These are phyloP conservation scores for Solanum hybrid DNA, from an alignment of 305 asterid genomes.

Conservation along the genomic window DNA sequence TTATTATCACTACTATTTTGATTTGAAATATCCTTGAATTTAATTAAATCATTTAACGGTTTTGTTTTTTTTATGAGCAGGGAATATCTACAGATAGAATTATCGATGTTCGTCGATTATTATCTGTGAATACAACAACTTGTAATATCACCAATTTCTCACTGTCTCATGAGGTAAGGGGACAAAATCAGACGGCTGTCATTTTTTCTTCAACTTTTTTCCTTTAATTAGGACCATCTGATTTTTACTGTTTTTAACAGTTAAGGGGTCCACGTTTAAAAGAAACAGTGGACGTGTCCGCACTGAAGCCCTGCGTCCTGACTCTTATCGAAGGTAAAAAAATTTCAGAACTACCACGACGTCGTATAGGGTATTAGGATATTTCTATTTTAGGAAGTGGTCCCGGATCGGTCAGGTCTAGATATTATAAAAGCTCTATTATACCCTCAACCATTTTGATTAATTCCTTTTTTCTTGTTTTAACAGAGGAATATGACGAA, in stretches of 20 bases:
- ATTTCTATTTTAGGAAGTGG: background rate
- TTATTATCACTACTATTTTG: background rate
- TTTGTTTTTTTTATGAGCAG: conserved; percentile 18
- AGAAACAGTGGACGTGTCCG: conserved; percentile 91
- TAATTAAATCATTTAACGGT: background rate
- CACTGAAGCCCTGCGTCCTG: conserved; percentile 85
- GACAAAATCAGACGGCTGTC: background rate
- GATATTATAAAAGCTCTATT: conserved; percentile 4
- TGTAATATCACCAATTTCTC: conserved; percentile 67
- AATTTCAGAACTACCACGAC: background rate
- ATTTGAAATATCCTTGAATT: background rate
- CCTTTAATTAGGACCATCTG: background rate
- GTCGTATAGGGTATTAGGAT: conserved; percentile 6
- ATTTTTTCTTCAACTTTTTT: background rate
- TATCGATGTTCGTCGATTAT: conserved; percentile 58
- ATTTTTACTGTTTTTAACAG: conserved; percentile 20
- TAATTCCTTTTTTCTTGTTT: background rate
- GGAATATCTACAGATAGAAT: conserved; percentile 91
- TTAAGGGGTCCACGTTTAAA: conserved; percentile 81
- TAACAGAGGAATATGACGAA: conserved; percentile 82
- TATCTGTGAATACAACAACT: conserved; percentile 47
- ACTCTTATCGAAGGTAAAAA: conserved; percentile 71
- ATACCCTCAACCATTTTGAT: conserved; percentile 15
- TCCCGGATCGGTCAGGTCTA: background rate
- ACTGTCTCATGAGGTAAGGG: conserved; percentile 71